These are phyloP conservation scores for rapeseed (Brassica napus) DNA, from an alignment of 345 rosid species.

Conservation along the genomic window DNA sequence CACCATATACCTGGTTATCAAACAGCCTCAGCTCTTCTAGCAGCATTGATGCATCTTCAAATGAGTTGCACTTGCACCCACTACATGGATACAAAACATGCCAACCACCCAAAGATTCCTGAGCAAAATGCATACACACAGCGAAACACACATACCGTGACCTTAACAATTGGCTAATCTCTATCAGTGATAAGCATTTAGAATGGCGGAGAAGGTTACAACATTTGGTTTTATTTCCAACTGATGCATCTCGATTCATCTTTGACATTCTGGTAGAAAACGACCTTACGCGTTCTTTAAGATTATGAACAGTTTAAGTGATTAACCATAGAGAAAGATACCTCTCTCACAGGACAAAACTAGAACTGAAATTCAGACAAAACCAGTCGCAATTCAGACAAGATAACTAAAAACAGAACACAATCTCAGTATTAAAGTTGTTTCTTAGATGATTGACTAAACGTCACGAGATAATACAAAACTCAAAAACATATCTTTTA, in stretches of 20 bases:
- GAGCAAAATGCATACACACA: background rate
- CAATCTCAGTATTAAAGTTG: slow-evolving; percentile 13
- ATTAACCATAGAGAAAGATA: background rate
- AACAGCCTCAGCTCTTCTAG: no score
- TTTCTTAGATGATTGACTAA: slow-evolving; percentile 3
- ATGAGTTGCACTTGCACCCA: no score
- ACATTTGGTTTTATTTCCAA: slow-evolving; percentile 90
- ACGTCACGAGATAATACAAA: background rate
- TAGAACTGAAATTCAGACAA: background rate
- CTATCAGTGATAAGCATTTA: no score
- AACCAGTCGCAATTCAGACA: background rate
- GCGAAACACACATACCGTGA: background rate
- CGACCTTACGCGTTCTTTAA: background rate
- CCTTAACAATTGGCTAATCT: background rate
- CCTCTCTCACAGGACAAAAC: background rate
- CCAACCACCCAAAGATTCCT: no score
- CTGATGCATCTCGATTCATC: slow-evolving; percentile 74
- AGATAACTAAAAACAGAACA: background rate
- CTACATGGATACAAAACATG: no score
- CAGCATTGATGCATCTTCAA: no score
- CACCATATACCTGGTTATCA: no score
- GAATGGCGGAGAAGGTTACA: slow-evolving; percentile 83
- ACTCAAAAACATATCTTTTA: no score
- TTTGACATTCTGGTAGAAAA: background rate
- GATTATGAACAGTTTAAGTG: background rate